A percentile compares a stretch with the other conserved stretches of the same genome.
phyloP scores from a whole-genome alignment of 225 moss, liverwort and hornwort species.

The Ulota crispa region DNA sequence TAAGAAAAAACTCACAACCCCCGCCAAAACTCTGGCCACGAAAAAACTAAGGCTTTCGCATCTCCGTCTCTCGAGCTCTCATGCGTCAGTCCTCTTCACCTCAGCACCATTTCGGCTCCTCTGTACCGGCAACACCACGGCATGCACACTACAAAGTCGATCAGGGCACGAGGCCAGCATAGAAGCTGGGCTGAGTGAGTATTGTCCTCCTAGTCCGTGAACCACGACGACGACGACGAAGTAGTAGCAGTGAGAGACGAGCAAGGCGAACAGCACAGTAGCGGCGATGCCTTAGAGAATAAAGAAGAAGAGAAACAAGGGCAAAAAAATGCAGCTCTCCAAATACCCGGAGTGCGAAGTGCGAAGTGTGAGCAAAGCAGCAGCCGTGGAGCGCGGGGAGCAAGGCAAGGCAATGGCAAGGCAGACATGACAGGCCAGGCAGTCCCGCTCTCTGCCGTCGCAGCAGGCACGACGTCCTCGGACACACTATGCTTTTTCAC shows the following conservation, averaged over 20 bases:
- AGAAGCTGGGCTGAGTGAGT: not conserved
- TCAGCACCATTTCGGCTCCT: not conserved
- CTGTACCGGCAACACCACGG: not conserved
- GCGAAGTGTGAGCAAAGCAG: not conserved
- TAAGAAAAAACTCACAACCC: not conserved
- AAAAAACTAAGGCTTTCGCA: not conserved
- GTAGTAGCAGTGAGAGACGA: not conserved
- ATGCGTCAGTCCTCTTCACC: not conserved
- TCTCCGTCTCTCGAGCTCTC: not conserved
- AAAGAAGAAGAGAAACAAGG: not conserved
- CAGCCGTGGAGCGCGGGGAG: conserved; percentile 6
- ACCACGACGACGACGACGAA: no score
- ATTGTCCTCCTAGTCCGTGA: not conserved
- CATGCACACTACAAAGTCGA: not conserved
- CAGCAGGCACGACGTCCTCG: conserved; percentile 32
- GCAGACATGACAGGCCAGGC: not conserved
- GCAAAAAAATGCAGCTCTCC: conserved; percentile 3
- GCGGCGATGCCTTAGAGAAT: not conserved
- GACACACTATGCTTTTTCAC: not conserved
- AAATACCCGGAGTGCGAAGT: not conserved
- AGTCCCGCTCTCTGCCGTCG: conserved; percentile 28
- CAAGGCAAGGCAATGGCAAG: not conserved
- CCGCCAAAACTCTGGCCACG: conserved; percentile 7
- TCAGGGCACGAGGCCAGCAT: not conserved
- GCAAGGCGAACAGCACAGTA: not conserved